Evolutionary conservation across 2,329 filamentous ascomycete species (phyloP).

Genomic region (Xylaria sp.): DNA sequence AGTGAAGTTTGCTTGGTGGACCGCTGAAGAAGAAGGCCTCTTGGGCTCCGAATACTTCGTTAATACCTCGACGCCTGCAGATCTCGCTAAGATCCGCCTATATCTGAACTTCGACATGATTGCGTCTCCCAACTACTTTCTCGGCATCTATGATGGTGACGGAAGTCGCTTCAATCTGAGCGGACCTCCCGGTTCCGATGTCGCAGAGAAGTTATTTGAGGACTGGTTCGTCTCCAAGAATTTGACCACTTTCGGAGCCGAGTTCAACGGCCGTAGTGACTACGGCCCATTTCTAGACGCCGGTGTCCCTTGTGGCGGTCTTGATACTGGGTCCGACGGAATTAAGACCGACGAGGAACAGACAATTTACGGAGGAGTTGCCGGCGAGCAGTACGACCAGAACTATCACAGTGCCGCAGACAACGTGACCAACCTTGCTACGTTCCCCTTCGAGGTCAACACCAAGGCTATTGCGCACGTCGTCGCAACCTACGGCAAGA

Average conservation of each 20-base stretch:
- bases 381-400: conserved; percentile 61
- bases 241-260: conserved; percentile 66
- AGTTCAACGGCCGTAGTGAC: conserved; percentile 57
- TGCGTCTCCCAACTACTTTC: conserved; percentile 66
- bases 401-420: conserved; percentile 68
- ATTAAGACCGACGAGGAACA: conserved; percentile 66
- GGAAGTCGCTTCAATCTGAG: conserved; percentile 64
- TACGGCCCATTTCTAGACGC: conserved; percentile 56
- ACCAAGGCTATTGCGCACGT: conserved; percentile 65
- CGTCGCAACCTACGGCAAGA: conserved; percentile 62
- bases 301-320: conserved; percentile 67
- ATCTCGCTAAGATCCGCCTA: conserved; percentile 66
- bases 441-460: conserved; percentile 65
- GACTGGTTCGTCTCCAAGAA: conserved; percentile 59
- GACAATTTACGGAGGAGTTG: conserved; percentile 64
- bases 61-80: conserved; percentile 54
- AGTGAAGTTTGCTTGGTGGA: conserved; percentile 74
- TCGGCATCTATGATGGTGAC: conserved; percentile 62
- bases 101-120: conserved; percentile 74
- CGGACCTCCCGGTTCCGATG: conserved; percentile 65
- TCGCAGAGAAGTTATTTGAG: conserved; percentile 64
- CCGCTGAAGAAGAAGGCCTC: conserved; percentile 71
- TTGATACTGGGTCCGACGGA: conserved; percentile 74
- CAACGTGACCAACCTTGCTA: conserved; percentile 63
- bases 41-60: conserved; percentile 70